Base-by-base conservation (phyloP, 108 stramenopile genomes). In the Skeletonema costatum region DNA sequence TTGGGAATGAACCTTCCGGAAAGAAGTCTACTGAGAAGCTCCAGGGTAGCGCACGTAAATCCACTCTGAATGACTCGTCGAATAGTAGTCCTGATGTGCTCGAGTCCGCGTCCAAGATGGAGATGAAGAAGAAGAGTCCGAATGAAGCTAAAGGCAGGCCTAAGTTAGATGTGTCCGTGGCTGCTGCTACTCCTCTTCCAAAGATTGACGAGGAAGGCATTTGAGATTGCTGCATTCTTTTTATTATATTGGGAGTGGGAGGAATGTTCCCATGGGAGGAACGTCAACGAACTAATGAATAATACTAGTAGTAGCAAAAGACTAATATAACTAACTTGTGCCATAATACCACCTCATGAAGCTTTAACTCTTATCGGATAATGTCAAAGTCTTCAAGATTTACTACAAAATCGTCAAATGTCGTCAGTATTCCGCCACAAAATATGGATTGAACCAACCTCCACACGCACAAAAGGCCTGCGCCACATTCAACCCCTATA, bases 191-290 rank as follows among this genome's bases (percentile, higher is more conserved):
- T 19, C 84, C 86, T 32, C 56, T 85, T 13, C 86, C 83, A 32
- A 83, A 87, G 10, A 73, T 83, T 70, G 85, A 86, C 56, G 85
- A 85, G 17, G 77, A 78, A 10, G 53, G 53, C 53, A 25, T 56
- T 7, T 56, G 53, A 56, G 7, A 16, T 16, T 44, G 42, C 0
- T 1, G 16, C 16, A 46, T 3, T 46, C 44, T 46, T 3, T 3
- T 2, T 46, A n/a, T 11, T 2, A 41, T 1, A 41, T 36, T 12
- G 39, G 39, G 39, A 41, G 39, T 10, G 39, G 36, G 25, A 25
- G 25, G 25, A 25, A 25, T 25, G 25, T 25, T 25, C 0, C 25
- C 25, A 25, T 25, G 25, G 25, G 25, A 25, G 25, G 25, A 25
- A 25, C 25, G 25, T 25, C 25, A 25, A 25, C 25, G 25, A 25